phyloP scores from a whole-genome alignment of 768 basidiomycete species.

The Hygrophorus russula region DNA sequence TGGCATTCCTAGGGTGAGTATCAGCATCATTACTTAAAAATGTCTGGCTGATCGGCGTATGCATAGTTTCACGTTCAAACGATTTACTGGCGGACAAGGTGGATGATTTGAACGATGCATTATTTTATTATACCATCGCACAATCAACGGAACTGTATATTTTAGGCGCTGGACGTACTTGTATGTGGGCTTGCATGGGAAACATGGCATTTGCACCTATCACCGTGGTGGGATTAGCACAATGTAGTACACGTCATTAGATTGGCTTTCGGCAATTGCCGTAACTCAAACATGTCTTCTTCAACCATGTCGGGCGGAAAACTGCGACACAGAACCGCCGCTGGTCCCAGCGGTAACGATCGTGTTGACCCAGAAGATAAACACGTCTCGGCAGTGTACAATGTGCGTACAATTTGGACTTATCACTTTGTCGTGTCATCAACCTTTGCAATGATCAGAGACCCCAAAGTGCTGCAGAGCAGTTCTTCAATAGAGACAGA shows the following conservation, averaged over 20 bases:
- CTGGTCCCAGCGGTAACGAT: background rate
- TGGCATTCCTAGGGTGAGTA: conserved; percentile 53
- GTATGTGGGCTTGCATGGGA: too few species aligned
- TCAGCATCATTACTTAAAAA: conserved; percentile 1
- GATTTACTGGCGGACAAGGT: conserved; percentile 45
- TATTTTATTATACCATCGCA: too few species aligned
- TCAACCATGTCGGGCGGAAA: background rate
- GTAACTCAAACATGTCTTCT: background rate
- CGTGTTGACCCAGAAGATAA: conserved; percentile 4
- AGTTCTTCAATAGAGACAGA: conserved; percentile 47
- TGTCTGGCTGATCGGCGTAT: background rate
- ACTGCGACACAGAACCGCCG: background rate
- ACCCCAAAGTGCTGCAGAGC: conserved; percentile 49
- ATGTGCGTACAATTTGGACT: background rate
- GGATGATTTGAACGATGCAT: background rate
- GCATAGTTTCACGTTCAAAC: conserved; percentile 67
- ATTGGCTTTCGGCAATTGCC: background rate
- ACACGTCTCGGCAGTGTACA: conserved; percentile 5
- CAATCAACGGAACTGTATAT: too few species aligned
- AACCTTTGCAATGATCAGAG: conserved; percentile 20
- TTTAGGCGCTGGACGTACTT: too few species aligned
- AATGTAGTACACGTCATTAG: too few species aligned
- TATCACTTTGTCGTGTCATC: background rate
- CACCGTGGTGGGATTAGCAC: too few species aligned
- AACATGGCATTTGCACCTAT: too few species aligned